A percentile compares a stretch with the other conserved stretches of the same genome.
Conservation (phyloP, 371 early-diverging fungal genomes). For the Mucor saturninus region DNA sequence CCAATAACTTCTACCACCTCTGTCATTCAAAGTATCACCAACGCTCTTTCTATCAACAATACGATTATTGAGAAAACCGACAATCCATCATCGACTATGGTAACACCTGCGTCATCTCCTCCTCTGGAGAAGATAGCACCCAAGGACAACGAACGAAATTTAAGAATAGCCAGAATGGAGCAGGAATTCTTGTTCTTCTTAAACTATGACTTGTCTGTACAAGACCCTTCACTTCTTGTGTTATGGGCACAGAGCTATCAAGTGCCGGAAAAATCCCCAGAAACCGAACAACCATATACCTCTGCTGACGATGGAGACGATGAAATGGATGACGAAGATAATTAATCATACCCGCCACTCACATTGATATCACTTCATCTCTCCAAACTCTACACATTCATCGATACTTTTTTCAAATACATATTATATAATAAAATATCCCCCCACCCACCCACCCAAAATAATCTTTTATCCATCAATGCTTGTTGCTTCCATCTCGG, state of each 20-base stretch:
- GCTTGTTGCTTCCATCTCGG: no score
- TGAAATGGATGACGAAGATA: constrained; percentile 41
- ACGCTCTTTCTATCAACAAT: no score
- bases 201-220: constrained; percentile 48
- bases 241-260: constrained; percentile 36
- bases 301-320: constrained; percentile 50
- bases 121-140: not conserved
- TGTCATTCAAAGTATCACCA: not conserved
- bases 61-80: no score
- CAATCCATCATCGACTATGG: constrained; percentile 8
- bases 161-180: constrained; percentile 54
- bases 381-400: not conserved
- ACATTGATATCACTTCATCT: not conserved
- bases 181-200: constrained; percentile 62
- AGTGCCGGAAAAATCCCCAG: not conserved
- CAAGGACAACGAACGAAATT: constrained; percentile 14
- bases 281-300: constrained; percentile 23
- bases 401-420: not conserved
- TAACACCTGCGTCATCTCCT: not conserved
- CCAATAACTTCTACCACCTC: not conserved
- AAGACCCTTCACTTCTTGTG: constrained; percentile 40
- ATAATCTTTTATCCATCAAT: no score
- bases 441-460: no score
- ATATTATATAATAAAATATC: not conserved
- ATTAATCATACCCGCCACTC: constrained; percentile 1